Evolutionary conservation across 2,329 filamentous ascomycete genomes (phyloP).

Genomic region (Fusarium sp.): DNA sequence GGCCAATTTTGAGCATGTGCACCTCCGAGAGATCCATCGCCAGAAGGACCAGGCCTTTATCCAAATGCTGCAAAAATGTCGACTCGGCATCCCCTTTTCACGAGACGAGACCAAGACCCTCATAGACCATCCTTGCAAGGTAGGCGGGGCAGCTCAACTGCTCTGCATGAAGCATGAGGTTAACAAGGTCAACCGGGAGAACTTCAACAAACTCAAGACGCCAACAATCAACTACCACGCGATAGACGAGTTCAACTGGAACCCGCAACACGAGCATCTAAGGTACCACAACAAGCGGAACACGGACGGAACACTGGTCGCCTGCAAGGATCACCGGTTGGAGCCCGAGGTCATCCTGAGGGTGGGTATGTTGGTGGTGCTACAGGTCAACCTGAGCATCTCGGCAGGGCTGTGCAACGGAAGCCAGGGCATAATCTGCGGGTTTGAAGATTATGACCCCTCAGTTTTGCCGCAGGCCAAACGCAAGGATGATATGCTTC

Average conservation of each 20-base stretch:
- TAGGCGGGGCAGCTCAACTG: slow-evolving; percentile 38
- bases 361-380: slow-evolving; percentile 34
- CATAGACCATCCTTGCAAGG: slow-evolving; percentile 57
- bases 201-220: slow-evolving; percentile 23
- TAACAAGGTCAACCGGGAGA: not conserved
- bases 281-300: not conserved
- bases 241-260: slow-evolving; percentile 22
- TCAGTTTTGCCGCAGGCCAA: not conserved
- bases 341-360: slow-evolving; percentile 24
- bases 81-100: slow-evolving; percentile 57
- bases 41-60: slow-evolving; percentile 67
- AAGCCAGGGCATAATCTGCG: slow-evolving; percentile 40
- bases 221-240: slow-evolving; percentile 4
- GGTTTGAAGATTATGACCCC: not conserved
- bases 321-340: not conserved
- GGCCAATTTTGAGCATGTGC: slow-evolving; percentile 64
- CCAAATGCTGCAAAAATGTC: slow-evolving; percentile 65
- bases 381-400: slow-evolving; percentile 40
- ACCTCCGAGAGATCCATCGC: slow-evolving; percentile 67
- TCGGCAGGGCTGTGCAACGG: slow-evolving; percentile 35
- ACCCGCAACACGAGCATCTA: not conserved
- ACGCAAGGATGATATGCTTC: not conserved
- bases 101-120: slow-evolving; percentile 54
- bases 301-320: not conserved
- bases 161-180: slow-evolving; percentile 24